Evolutionary conservation across 1,284 basidiomycete genomes (phyloP), one percentile per base, ranked within the genome.

Genomic region (Marasmius fiardii): DNA sequence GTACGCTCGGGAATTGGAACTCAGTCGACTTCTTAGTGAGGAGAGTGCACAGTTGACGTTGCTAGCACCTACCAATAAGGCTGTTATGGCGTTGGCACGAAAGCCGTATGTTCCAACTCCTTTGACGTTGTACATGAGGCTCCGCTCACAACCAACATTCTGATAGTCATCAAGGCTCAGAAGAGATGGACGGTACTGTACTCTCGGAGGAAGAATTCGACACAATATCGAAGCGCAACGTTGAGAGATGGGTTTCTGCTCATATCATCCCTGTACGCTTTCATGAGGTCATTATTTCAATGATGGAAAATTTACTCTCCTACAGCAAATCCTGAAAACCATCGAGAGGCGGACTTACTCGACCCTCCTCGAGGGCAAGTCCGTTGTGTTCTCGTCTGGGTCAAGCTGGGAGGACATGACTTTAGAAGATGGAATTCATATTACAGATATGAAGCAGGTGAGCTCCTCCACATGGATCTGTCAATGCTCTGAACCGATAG

Each of bases 1-100:
- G 1, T 92, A 92, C 66, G 85, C 87, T 6, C 77, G 90, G 2
- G 88, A 91, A 63, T 74, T 83, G 2, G 74, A 81, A 61, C 62
- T 85, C n/a, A 85, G 83, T 64, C 63, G 68, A 35, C 72, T 75
- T 10, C 79, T 91, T 53, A 66, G 67, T 11, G 72, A 79, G 31
- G 44, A 62, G 6, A 61, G 63, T 44, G 62, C 64, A 1, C 71
- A 71, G n/a, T 66, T 72, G 55, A 90, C 88, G 0, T 53, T 92
- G 12, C 75, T 92, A 47, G 88, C 83, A 10, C 90, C 90, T 1
- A 87, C 84, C 16, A 92, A 92, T 68, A 88, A 86, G 69, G 90
- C 89, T 4, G 81, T 92, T n/a, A 87, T 92, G 80, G 82, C 83
- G 3, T 72, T 92, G 35, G 68, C 80, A 2, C 73, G 82, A 61